phyloP scores from a whole-genome alignment of 2,329 filamentous ascomycete species.

The Plectosphaerella cucumerina region DNA sequence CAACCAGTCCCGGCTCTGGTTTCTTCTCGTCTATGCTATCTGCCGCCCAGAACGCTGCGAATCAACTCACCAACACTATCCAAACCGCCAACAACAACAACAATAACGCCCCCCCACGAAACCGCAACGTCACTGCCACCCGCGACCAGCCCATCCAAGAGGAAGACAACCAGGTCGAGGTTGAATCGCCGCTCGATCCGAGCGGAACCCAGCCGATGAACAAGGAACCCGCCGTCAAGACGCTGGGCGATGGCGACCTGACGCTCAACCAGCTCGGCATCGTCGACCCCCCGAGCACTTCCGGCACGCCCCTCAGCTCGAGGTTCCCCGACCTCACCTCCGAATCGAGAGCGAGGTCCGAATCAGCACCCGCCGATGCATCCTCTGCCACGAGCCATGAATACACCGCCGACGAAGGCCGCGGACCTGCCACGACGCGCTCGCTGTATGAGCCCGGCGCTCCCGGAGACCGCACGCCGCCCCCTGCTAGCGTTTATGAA shows the following conservation, averaged over 20 bases:
- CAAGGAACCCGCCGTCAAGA: slow-evolving; percentile 75
- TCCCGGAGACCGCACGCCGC: slow-evolving; percentile 60
- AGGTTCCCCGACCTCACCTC: slow-evolving; percentile 44
- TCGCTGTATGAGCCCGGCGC: slow-evolving; percentile 46
- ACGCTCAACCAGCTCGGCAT: slow-evolving; percentile 88
- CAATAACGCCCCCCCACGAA: slow-evolving; percentile 37
- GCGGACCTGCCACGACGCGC: slow-evolving; percentile 22
- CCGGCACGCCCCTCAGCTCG: slow-evolving; percentile 53
- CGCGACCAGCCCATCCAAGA: slow-evolving; percentile 26
- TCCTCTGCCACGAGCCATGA: slow-evolving; percentile 24
- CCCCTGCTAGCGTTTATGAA: slow-evolving; percentile 60
- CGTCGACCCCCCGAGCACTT: slow-evolving; percentile 48
- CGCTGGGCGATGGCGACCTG: slow-evolving; percentile 82
- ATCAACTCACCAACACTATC: slow-evolving; percentile 68
- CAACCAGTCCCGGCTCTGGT: slow-evolving; percentile 53
- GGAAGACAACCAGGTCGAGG: slow-evolving; percentile 33
- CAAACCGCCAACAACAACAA: slow-evolving; percentile 44
- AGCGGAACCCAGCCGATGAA: slow-evolving; percentile 28
- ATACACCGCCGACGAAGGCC: slow-evolving; percentile 27
- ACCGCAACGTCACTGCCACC: slow-evolving; percentile 23
- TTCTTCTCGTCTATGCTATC: slow-evolving; percentile 96
- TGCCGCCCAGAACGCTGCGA: slow-evolving; percentile 88
- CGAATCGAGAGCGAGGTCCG: slow-evolving; percentile 48
- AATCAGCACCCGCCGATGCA: slow-evolving; percentile 52
- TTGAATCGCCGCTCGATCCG: slow-evolving; percentile 31